A percentile compares a stretch with the other conserved stretches of the same genome.
Evolutionary conservation across 2,329 filamentous ascomycete species (phyloP).

Genomic region (Zasmidium angulare): DNA sequence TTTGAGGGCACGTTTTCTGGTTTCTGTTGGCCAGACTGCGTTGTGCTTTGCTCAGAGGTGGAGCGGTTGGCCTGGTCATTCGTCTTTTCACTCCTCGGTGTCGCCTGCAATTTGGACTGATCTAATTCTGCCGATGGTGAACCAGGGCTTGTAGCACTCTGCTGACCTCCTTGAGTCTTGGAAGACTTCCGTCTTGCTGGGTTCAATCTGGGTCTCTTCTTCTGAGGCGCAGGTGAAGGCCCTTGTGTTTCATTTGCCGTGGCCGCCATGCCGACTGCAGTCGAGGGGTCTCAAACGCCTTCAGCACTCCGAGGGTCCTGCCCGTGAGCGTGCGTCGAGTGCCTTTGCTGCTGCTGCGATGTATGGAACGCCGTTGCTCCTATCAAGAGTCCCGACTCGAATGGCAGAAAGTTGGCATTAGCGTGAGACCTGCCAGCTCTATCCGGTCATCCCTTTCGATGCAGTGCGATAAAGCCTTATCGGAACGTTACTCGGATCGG

Average conservation of each 20-base stretch:
- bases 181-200: constrained; percentile 25
- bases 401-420: neutral
- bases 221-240: constrained; percentile 3
- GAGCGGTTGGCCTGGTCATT: too few species aligned
- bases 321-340: neutral
- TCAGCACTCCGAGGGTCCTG: neutral
- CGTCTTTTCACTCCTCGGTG: neutral
- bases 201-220: constrained; percentile 19
- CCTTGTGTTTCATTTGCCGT: constrained; percentile 3
- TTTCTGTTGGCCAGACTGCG: neutral
- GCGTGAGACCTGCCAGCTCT: neutral
- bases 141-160: neutral
- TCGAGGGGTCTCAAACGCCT: neutral
- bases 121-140: neutral
- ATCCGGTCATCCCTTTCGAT: neutral
- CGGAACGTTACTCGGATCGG: neutral
- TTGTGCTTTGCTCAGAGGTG: neutral
- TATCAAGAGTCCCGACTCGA: neutral
- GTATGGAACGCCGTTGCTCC: neutral
- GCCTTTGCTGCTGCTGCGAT: neutral
- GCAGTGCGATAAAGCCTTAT: neutral
- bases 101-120: neutral
- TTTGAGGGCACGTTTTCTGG: neutral
- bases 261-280: neutral
- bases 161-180: constrained; percentile 8